Evolutionary conservation across 1,139 yeast genomes (phyloP), one percentile per base, ranked within the genome.

Genomic region (Suhomyces terraborum): DNA sequence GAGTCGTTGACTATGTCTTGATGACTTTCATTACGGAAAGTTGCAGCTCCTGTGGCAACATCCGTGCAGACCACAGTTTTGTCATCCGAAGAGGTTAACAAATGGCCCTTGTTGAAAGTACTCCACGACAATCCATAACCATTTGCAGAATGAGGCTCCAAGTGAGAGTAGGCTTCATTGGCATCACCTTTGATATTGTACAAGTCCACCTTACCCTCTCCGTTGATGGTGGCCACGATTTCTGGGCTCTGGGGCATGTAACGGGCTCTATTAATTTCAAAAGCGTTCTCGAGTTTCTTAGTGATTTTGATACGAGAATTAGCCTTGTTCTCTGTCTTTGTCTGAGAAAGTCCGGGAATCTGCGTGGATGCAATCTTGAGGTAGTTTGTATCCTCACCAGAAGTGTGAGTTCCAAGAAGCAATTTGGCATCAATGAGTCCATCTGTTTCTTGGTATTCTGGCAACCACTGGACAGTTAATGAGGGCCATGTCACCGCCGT

Each of bases 401-500:
- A 79, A 0, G 98, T 88, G 57, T 88, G 91, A 0, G 98, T 93
- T 9, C 97, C 96, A 30, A 91, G 64, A 17, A 91, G 61, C 42
- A 93, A 61, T 36, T 58, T 62, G 22, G 74, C 59, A 54, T 71
- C 66, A 58, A 77, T 47, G 56, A 76, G 49, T 48, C 74, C 56
- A n/a, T 50, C 53, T 21, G 48, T 49, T n/a, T 39, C 46, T 1
- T 48, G 40, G 45, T 59, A 62, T 37, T 75, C 70, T 1, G 89
- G 89, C 13, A 84, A 63, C 88, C 93, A 85, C 62, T 85, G 87
- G 3, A 84, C 73, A 2, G 93, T 83, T 40, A 85, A 66, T 4
- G 91, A 82, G 1, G 95, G 94, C 94, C 94, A 86, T 8, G 83
- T 76, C 36, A 85, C 64, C 2, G 87, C 87, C 0, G 91, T 84